Evolutionary conservation across 371 early-diverging fungal genomes (phyloP), one percentile per base, ranked within the genome.

Genomic region (Lichtheimia corymbifera): DNA sequence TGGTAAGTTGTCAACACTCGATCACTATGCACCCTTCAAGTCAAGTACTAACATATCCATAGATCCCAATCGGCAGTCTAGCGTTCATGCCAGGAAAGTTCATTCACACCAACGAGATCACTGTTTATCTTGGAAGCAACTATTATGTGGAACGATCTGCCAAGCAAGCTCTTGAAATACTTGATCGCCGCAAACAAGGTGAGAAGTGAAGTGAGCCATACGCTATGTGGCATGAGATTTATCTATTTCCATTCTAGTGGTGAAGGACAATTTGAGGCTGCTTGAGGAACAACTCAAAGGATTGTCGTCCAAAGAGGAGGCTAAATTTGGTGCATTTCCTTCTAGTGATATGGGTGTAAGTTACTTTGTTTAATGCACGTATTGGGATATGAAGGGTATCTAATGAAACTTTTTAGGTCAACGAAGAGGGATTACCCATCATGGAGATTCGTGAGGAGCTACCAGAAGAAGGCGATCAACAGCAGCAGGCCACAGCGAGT

Each of bases 81-180:
- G 97, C 97, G 0, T 95, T 95, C 71, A 90, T 94, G 84, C 92
- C 92, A 4, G 97, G 96, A 41, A 83, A 89, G 56, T 56, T 97
- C 6, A 74, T 94, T 28, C 92, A 93, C 64, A 95, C 97, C 6
- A 94, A 95, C 65, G 95, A 95, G 70, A 83, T 97, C 12, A 68
- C 89, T 22, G 93, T 92, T 0, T 68, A 89, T 25, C 80, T 97
- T 50, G 97, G 97, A 24, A 95, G 91, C 55, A 91, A 94, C 71
- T 95, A 92, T 89, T 97, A 94, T 70, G 92, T 83, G 11, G 94
- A 95, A 63, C 77, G 89, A 44, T 91, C 93, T 4, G 88, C 89
- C 0, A 74, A 71, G 35, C 91, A 97, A 65, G 93, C 97, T 0
- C 60, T 76, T 3, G 88, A 70, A 4, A 92, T 94, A 14, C 82